phyloP scores from a whole-genome alignment of 805 yeast species.

The Naumovozyma castellii region DNA sequence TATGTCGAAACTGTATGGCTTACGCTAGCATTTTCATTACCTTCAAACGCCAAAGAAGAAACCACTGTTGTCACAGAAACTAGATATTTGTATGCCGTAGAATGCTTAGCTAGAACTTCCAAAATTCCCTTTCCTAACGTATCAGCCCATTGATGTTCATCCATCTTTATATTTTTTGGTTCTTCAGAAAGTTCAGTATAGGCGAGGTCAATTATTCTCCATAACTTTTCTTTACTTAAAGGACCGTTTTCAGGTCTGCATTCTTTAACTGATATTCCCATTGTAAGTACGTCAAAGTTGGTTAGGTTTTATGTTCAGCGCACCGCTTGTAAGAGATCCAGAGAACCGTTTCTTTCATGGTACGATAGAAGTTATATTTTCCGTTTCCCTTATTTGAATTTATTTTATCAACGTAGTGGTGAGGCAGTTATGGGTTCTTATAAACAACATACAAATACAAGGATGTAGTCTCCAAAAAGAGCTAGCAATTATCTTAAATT shows the following conservation, averaged over 20 bases:
- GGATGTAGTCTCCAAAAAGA: too few species aligned
- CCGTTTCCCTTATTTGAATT: too few species aligned
- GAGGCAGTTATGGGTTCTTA: too few species aligned
- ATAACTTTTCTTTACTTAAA: conserved; percentile 9
- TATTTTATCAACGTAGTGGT: too few species aligned
- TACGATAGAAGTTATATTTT: too few species aligned
- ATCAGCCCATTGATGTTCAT: conserved; percentile 10
- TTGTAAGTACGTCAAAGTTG: not conserved
- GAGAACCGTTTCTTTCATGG: too few species aligned
- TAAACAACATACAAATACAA: too few species aligned
- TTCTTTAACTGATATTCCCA: conserved; percentile 10
- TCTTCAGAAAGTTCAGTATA: not conserved
- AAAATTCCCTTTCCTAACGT: conserved; percentile 29
- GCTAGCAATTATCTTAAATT: too few species aligned
- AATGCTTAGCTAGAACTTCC: conserved; percentile 32
- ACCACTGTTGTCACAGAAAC: conserved; percentile 32
- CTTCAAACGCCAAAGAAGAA: conserved; percentile 9
- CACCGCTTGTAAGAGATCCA: too few species aligned
- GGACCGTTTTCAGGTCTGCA: conserved; percentile 17
- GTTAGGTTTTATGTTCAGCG: too few species aligned
- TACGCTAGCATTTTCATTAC: conserved; percentile 4
- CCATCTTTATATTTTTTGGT: conserved; percentile 1
- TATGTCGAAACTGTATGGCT: not conserved
- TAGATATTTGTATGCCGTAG: conserved; percentile 48
- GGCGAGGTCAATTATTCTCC: too few species aligned